These are phyloP conservation scores for Podaxis carcinomalis DNA, from an alignment of 768 basidiomycete genomes.

Conservation along the genomic window DNA sequence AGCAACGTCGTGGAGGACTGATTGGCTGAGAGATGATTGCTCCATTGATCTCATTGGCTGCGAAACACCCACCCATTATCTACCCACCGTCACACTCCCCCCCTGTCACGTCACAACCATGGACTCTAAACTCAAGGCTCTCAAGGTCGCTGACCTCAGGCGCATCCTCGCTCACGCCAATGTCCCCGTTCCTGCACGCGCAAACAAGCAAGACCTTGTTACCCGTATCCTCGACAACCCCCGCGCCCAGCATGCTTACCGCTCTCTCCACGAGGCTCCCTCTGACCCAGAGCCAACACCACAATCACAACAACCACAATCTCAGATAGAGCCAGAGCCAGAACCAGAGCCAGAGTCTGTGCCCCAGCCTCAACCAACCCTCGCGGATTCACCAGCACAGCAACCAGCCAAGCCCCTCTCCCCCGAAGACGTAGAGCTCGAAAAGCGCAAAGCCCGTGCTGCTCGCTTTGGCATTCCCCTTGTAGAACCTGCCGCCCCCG, in stretches of 20 bases:
- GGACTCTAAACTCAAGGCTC: constrained; percentile 45
- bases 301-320: background rate
- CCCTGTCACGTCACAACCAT: constrained; percentile 20
- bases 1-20: constrained; percentile 9
- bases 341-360: constrained; percentile 16
- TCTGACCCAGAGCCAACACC: too few species aligned
- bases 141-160: constrained; percentile 71
- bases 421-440: constrained; percentile 44
- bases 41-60: constrained; percentile 13
- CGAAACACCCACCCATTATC: constrained; percentile 12
- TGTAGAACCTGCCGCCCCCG: constrained; percentile 33
- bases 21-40: background rate
- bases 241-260: constrained; percentile 47
- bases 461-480: constrained; percentile 70
- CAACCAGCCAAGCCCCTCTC: constrained; percentile 4
- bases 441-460: constrained; percentile 57
- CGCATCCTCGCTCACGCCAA: constrained; percentile 53
- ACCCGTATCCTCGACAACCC: constrained; percentile 52
- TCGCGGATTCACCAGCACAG: constrained; percentile 5
- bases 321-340: background rate
- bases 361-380: constrained; percentile 7
- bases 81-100: background rate
- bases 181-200: constrained; percentile 46
- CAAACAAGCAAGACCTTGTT: constrained; percentile 67
- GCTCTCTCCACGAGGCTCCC: constrained; percentile 26